These are phyloP conservation scores for Candida khao-thaluensis DNA, from an alignment of 805 yeast species.

Conservation along the genomic window DNA sequence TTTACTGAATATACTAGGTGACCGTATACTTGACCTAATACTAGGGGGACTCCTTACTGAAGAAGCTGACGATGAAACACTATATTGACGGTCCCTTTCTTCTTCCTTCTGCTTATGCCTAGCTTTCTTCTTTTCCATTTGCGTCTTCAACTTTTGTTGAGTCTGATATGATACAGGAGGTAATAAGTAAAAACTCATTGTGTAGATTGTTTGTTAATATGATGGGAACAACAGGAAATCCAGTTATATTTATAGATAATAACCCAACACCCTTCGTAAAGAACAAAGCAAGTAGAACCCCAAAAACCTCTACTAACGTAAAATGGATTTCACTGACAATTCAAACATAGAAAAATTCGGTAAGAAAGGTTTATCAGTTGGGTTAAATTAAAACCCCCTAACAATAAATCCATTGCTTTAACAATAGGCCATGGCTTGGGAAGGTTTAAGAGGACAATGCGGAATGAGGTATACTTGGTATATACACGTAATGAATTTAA, in stretches of 20 bases:
- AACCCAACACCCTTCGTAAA: not conserved
- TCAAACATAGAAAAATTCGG: not conserved
- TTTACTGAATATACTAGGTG: slow-evolving; percentile 6
- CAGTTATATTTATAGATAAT: not conserved
- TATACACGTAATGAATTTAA: not conserved
- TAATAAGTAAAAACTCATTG: slow-evolving; percentile 39
- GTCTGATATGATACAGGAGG: slow-evolving; percentile 43
- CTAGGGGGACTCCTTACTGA: slow-evolving; percentile 8
- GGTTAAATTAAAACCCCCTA: slow-evolving; percentile 8
- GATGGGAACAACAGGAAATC: not conserved
- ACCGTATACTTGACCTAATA: slow-evolving; percentile 4
- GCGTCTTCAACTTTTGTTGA: slow-evolving; percentile 33
- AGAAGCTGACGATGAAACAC: slow-evolving; percentile 4
- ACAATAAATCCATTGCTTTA: not conserved
- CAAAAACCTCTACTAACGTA: slow-evolving; percentile 1
- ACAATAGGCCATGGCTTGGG: slow-evolving; percentile 2
- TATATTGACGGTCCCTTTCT: slow-evolving; percentile 5
- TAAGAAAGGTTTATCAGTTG: not conserved
- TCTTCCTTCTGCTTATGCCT: slow-evolving; percentile 1
- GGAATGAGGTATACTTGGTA: not conserved
- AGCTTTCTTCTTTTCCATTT: slow-evolving; percentile 11
- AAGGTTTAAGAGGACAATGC: slow-evolving; percentile 5
- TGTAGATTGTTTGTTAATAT: not conserved
- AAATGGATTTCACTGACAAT: too few relatives aligned
- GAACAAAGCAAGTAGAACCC: slow-evolving; percentile 2